These are phyloP conservation scores for Fennellomyces sp. DNA, from an alignment of 371 early-diverging fungal species.

Conservation along the genomic window DNA sequence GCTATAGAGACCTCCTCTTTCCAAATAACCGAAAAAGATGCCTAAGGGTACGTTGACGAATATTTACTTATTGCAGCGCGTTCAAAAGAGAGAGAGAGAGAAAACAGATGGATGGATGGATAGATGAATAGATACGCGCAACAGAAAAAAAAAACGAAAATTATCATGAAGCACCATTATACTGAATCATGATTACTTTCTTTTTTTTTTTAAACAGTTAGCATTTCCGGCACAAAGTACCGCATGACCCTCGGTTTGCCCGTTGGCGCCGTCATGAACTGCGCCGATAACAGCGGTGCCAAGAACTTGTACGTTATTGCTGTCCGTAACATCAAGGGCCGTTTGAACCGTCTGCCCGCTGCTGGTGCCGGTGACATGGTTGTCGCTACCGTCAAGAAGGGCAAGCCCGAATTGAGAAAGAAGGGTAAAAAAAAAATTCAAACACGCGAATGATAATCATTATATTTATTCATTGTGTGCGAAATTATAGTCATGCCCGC, in stretches of 20 bases:
- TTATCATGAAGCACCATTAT: too few species aligned
- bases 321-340: conserved; percentile 96
- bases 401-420: conserved; percentile 99
- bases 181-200: not conserved
- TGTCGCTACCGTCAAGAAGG: conserved; percentile 99
- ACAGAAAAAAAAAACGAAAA: not conserved
- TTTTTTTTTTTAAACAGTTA: conserved; percentile 26
- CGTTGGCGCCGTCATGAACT: conserved; percentile 97
- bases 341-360: conserved; percentile 98
- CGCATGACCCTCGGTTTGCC: conserved; percentile 99
- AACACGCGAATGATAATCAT: conserved; percentile 1
- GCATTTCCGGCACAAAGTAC: conserved; percentile 92
- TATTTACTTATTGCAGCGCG: not conserved
- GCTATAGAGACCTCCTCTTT: conserved; percentile 6
- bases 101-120: conserved; percentile 24
- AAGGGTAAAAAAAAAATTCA: conserved; percentile 70
- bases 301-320: conserved; percentile 99
- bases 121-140: conserved; percentile 9
- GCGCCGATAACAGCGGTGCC: conserved; percentile 99
- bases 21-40: conserved; percentile 1
- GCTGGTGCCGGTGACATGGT: conserved; percentile 99
- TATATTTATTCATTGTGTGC: conserved; percentile 3
- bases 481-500: conserved; percentile 93
- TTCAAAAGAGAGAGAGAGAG: not conserved
- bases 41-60: conserved; percentile 5